Evolutionary conservation across 352 stramenopile species (phyloP).

Genomic region (Pythium periplocum): DNA sequence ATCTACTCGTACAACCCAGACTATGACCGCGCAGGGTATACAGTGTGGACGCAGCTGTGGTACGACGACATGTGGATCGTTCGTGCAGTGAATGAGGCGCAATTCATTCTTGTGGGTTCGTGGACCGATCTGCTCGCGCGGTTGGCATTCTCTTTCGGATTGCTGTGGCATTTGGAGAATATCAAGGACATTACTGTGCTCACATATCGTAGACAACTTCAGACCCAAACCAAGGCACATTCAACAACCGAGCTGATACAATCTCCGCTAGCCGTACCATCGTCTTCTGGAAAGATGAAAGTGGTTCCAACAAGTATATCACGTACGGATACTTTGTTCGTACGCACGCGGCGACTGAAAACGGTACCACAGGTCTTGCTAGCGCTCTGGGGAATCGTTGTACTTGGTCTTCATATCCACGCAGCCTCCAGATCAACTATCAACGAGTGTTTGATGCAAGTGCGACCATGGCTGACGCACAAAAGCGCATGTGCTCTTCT

Average conservation of each 20-base stretch:
- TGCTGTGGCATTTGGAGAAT: slow-evolving; percentile 4
- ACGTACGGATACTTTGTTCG: too few species aligned
- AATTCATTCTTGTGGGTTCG: slow-evolving; percentile 6
- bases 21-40: background rate
- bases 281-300: background rate
- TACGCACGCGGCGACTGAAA: background rate
- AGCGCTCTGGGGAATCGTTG: background rate
- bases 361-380: background rate
- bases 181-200: slow-evolving; percentile 4
- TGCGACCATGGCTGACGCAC: slow-evolving; percentile 4
- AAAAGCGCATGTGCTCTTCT: slow-evolving; percentile 10
- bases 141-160: background rate
- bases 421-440: background rate
- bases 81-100: slow-evolving; percentile 8
- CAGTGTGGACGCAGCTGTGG: slow-evolving; percentile 5
- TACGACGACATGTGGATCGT: slow-evolving; percentile 8
- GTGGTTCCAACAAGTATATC: too few species aligned
- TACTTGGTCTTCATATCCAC: slow-evolving; percentile 7
- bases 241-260: background rate
- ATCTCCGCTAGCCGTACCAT: background rate
- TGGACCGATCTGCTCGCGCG: slow-evolving; percentile 1
- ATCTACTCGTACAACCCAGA: slow-evolving; percentile 1
- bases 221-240: slow-evolving; percentile 2
- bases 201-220: background rate
- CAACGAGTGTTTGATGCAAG: slow-evolving; percentile 7